Conservation (phyloP, 139 green algal genomes). For the Mesotaenium endlicherianum region DNA sequence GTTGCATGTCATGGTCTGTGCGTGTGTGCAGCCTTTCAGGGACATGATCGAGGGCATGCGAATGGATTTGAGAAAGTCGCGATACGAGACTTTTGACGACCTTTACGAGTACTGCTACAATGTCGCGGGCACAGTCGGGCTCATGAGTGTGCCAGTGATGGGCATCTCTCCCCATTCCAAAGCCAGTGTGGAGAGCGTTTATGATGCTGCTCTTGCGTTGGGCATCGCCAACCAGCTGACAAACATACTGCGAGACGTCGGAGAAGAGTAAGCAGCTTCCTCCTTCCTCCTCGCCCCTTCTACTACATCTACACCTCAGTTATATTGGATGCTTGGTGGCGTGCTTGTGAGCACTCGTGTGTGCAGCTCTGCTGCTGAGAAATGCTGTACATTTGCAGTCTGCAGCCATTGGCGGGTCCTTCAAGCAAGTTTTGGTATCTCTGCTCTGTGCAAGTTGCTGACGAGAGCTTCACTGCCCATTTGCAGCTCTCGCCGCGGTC, state of each 20-base stretch:
- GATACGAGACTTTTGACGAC: slow-evolving; percentile 95
- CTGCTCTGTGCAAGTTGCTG: too few relatives aligned
- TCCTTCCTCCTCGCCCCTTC: not conserved
- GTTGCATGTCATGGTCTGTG: too few relatives aligned
- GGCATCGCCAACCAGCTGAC: slow-evolving; percentile 99
- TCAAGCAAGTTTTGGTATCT: too few relatives aligned
- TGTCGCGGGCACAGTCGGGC: slow-evolving; percentile 92
- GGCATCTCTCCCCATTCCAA: slow-evolving; percentile 72
- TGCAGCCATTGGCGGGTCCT: too few relatives aligned
- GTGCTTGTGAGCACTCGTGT: too few relatives aligned
- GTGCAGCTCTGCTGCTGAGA: too few relatives aligned
- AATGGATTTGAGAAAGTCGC: slow-evolving; percentile 93
- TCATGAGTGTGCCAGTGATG: slow-evolving; percentile 98
- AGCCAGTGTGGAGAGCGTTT: slow-evolving; percentile 80
- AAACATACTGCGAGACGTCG: slow-evolving; percentile 98
- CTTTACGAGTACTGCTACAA: slow-evolving; percentile 99
- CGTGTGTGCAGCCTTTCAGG: slow-evolving; percentile 76
- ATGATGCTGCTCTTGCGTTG: slow-evolving; percentile 86
- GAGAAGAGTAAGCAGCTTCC: slow-evolving; percentile 74
- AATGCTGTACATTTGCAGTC: too few relatives aligned
- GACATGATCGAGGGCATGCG: slow-evolving; percentile 99
- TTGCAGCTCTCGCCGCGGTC: slow-evolving; percentile 65
- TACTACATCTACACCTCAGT: too few relatives aligned
- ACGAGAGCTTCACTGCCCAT: not conserved
- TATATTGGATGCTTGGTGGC: too few relatives aligned